A percentile compares a stretch with the other conserved stretches of the same genome.
phyloP scores from a whole-genome alignment of 345 rosid genomes.

The Nasturtium officinale region DNA sequence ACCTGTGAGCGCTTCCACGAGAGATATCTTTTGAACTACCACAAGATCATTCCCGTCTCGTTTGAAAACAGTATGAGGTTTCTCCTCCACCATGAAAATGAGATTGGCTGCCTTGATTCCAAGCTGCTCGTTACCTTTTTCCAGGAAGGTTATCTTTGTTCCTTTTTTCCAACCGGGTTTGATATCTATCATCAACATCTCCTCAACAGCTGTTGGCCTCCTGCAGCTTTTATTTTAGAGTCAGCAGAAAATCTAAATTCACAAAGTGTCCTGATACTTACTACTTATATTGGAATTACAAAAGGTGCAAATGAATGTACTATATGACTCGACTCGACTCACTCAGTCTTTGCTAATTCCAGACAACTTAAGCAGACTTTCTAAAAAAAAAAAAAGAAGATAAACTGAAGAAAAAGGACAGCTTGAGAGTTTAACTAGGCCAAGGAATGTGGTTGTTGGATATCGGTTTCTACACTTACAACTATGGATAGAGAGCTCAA shows the following conservation, averaged over 20 bases:
- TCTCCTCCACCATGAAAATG: constrained; percentile 78
- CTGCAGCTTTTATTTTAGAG: constrained; percentile 48
- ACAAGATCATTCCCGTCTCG: constrained; percentile 88
- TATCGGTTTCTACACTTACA: constrained; percentile 4
- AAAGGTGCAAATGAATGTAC: background rate
- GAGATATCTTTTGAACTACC: constrained; percentile 62
- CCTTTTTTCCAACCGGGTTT: constrained; percentile 96
- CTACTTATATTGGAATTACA: background rate
- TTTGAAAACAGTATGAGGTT: constrained; percentile 76
- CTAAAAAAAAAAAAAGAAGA: too few species aligned
- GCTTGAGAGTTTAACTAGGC: background rate
- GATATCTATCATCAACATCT: constrained; percentile 73
- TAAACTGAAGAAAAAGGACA: background rate
- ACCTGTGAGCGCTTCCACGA: constrained; percentile 82
- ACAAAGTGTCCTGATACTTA: background rate
- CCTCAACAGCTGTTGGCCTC: constrained; percentile 68
- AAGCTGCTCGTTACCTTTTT: constrained; percentile 76
- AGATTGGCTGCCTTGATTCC: constrained; percentile 73
- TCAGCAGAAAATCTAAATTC: background rate
- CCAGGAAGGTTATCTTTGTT: constrained; percentile 75
- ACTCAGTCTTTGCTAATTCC: background rate
- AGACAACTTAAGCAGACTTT: background rate
- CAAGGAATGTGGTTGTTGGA: constrained; percentile 1
- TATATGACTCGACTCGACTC: too few species aligned
- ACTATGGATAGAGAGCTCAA: background rate